Evolutionary conservation across 129 eudicot species (phyloP).

Genomic region (Lactuca sativa): DNA sequence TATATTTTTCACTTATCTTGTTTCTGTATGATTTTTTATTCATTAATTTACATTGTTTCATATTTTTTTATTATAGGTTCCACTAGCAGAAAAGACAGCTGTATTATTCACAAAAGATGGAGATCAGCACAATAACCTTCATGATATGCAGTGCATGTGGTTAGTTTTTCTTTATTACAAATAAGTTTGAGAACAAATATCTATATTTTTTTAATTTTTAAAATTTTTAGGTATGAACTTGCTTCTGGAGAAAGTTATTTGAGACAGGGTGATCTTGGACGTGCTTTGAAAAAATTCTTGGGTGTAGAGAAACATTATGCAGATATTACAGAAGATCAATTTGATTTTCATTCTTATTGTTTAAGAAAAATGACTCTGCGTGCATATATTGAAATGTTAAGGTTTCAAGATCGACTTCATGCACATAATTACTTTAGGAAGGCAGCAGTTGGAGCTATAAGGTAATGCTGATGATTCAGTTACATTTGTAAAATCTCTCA

Average conservation of each 20-base stretch:
- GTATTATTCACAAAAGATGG: slow-evolving; percentile 98
- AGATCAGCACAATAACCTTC: slow-evolving; percentile 88
- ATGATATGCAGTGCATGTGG: slow-evolving; percentile 99
- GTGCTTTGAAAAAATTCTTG: slow-evolving; percentile 85
- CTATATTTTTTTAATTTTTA: background rate
- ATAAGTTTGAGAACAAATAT: background rate
- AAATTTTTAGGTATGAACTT: slow-evolving; percentile 80
- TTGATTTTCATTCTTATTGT: slow-evolving; percentile 97
- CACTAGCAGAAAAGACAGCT: slow-evolving; percentile 97
- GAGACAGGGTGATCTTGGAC: slow-evolving; percentile 96
- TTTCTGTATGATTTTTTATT: background rate
- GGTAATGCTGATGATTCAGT: slow-evolving; percentile 31
- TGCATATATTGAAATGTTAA: slow-evolving; percentile 87
- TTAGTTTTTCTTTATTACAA: slow-evolving; percentile 31
- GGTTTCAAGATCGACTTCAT: slow-evolving; percentile 94
- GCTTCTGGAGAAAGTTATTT: slow-evolving; percentile 97
- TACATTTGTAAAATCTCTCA: background rate
- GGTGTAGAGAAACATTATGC: slow-evolving; percentile 98
- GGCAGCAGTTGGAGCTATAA: slow-evolving; percentile 91
- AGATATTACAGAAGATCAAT: slow-evolving; percentile 94
- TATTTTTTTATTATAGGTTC: slow-evolving; percentile 47
- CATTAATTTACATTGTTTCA: background rate
- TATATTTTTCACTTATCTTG: background rate
- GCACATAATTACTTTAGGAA: slow-evolving; percentile 78
- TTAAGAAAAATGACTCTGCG: slow-evolving; percentile 98